phyloP scores from a whole-genome alignment of 1,139 yeast genomes.

The Yamadazyma diddensiae region DNA sequence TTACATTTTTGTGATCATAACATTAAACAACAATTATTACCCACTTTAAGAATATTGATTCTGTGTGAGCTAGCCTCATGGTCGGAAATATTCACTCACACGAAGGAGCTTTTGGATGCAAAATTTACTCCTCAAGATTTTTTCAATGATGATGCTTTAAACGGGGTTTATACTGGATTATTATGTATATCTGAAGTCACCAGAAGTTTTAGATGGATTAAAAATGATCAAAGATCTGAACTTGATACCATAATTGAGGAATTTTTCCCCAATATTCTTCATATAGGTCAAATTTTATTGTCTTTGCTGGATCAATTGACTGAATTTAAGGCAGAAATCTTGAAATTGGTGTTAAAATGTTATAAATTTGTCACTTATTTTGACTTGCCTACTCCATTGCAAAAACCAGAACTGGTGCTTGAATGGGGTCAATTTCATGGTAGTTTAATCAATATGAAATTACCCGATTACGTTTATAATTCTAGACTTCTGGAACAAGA shows the following conservation, averaged over 20 bases:
- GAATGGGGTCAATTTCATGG: constrained; percentile 83
- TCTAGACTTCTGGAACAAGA: constrained; percentile 28
- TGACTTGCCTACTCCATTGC: constrained; percentile 73
- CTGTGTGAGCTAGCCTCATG: constrained; percentile 72
- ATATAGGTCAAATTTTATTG: constrained; percentile 60
- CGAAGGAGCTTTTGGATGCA: constrained; percentile 52
- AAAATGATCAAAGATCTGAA: constrained; percentile 54
- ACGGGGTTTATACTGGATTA: constrained; percentile 71
- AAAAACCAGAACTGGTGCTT: constrained; percentile 52
- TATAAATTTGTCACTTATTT: constrained; percentile 81
- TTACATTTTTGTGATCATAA: constrained; percentile 43
- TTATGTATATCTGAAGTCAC: constrained; percentile 72
- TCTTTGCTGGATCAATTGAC: constrained; percentile 34
- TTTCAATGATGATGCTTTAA: constrained; percentile 43
- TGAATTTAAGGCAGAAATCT: constrained; percentile 66
- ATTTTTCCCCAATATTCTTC: constrained; percentile 68
- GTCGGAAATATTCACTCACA: constrained; percentile 61
- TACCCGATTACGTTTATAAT: constrained; percentile 47
- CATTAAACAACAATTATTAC: constrained; percentile 61
- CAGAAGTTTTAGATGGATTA: constrained; percentile 74
- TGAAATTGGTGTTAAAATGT: constrained; percentile 70
- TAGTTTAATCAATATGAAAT: constrained; percentile 56
- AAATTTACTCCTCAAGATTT: constrained; percentile 11
- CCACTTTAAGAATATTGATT: constrained; percentile 66
- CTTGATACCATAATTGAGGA: constrained; percentile 60